A percentile compares a stretch with the other conserved stretches of the same genome.
These are phyloP conservation scores for Jacaranda copaia DNA, from an alignment of 257 asterid genomes.

Conservation along the genomic window DNA sequence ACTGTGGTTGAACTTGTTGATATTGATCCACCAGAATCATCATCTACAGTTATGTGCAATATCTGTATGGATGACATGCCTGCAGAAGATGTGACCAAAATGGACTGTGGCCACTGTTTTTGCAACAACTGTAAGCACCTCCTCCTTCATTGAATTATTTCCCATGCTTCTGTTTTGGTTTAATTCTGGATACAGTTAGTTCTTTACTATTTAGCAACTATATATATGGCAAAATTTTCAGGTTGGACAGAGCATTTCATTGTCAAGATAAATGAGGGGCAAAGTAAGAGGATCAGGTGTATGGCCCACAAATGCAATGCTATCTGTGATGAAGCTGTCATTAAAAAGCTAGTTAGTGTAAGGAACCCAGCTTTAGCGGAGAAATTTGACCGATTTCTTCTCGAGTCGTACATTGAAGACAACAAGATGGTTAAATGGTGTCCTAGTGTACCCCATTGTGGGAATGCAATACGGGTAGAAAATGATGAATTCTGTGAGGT, in stretches of 20 bases:
- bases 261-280: constrained; percentile 94
- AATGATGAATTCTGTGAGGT: constrained; percentile 87
- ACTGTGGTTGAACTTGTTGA: constrained; percentile 50
- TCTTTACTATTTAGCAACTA: constrained; percentile 18
- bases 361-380: constrained; percentile 79
- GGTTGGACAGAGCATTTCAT: constrained; percentile 99
- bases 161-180: constrained; percentile 11
- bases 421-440: constrained; percentile 99
- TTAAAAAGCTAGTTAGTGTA: constrained; percentile 69
- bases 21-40: constrained; percentile 48
- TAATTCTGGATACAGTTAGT: constrained; percentile 12
- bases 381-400: constrained; percentile 92
- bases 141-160: constrained; percentile 27
- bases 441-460: constrained; percentile 98
- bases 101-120: constrained; percentile 97
- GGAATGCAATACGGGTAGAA: constrained; percentile 93
- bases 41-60: constrained; percentile 57
- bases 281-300: constrained; percentile 95
- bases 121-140: constrained; percentile 84
- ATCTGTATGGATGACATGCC: constrained; percentile 84
- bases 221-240: constrained; percentile 39
- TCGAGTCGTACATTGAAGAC: constrained; percentile 97
- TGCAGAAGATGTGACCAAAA: constrained; percentile 60
- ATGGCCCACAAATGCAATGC: constrained; percentile 95
- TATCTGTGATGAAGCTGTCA: constrained; percentile 81